phyloP scores from a whole-genome alignment of 768 basidiomycete species.

The Serendipita indica region DNA sequence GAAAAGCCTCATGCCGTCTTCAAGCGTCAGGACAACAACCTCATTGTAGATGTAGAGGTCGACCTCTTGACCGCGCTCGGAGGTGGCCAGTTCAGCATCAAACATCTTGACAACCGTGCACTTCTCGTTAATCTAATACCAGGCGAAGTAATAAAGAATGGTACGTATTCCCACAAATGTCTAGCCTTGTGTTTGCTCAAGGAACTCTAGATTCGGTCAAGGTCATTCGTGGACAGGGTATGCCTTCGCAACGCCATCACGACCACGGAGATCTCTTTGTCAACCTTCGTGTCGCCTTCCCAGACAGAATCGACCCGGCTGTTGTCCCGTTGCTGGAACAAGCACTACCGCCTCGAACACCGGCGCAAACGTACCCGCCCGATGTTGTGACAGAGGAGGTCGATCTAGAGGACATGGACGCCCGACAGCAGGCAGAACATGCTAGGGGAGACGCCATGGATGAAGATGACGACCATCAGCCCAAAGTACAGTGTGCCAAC shows the following conservation, averaged over 20 bases:
- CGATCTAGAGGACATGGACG: conserved; percentile 62
- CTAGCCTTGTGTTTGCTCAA: not conserved
- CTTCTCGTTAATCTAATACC: conserved; percentile 70
- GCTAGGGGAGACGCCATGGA: conserved; percentile 61
- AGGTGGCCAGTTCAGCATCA: conserved; percentile 80
- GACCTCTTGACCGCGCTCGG: conserved; percentile 88
- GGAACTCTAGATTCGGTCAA: conserved; percentile 27
- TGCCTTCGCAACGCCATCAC: conserved; percentile 97
- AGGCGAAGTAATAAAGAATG: conserved; percentile 86
- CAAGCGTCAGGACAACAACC: conserved; percentile 76
- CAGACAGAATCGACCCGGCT: conserved; percentile 55
- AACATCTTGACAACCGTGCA: conserved; percentile 86
- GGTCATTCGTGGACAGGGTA: conserved; percentile 86
- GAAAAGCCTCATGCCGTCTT: conserved; percentile 85
- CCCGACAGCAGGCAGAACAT: conserved; percentile 37
- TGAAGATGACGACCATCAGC: conserved; percentile 63
- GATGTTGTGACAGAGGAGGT: conserved; percentile 68
- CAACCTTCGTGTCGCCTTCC: conserved; percentile 78
- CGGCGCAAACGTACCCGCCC: conserved; percentile 53
- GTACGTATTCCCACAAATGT: conserved; percentile 32
- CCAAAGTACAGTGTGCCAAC: conserved; percentile 91
- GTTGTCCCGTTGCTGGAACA: conserved; percentile 61
- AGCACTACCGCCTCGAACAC: conserved; percentile 67
- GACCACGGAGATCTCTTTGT: conserved; percentile 89
- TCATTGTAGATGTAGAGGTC: conserved; percentile 74